Percentiles rank a stretch among this genome's conserved stretches.
Conservation (phyloP, 208 protist genomes). For the Crithidia thermophila region DNA sequence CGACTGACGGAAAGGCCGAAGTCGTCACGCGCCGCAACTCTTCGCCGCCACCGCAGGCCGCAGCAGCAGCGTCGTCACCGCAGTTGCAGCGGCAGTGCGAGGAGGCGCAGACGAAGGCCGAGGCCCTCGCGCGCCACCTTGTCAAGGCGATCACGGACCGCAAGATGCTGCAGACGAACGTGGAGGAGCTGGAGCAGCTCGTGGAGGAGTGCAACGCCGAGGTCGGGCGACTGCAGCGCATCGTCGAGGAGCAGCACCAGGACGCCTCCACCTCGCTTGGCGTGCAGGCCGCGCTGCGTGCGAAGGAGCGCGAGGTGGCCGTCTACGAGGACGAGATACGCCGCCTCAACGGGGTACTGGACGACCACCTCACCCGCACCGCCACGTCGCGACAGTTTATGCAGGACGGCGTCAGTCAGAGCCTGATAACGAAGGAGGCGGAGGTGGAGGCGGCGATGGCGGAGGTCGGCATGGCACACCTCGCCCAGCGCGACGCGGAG, state of each 20-base stretch:
- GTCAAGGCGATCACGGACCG: conserved; percentile 78
- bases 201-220: conserved; percentile 66
- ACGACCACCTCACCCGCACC: conserved; percentile 49
- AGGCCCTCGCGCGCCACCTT: conserved; percentile 80
- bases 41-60: not conserved
- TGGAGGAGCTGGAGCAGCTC: conserved; percentile 62
- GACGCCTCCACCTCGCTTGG: conserved; percentile 24
- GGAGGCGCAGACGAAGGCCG: conserved; percentile 68
- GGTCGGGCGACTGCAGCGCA: conserved; percentile 55
- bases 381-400: conserved; percentile 9
- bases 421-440: conserved; percentile 31
- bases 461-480: conserved; percentile 65
- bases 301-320: conserved; percentile 78
- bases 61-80: not conserved
- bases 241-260: conserved; percentile 52
- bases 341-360: conserved; percentile 61
- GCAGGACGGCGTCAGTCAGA: conserved; percentile 26
- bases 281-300: conserved; percentile 49
- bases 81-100: conserved; percentile 39
- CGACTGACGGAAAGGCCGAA: not conserved
- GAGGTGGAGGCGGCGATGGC: conserved; percentile 55
- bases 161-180: conserved; percentile 56
- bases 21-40: too few species aligned
- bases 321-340: conserved; percentile 81
- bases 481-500: conserved; percentile 73